Conservation (phyloP, 805 yeast genomes). For the Spathaspora sp. region DNA sequence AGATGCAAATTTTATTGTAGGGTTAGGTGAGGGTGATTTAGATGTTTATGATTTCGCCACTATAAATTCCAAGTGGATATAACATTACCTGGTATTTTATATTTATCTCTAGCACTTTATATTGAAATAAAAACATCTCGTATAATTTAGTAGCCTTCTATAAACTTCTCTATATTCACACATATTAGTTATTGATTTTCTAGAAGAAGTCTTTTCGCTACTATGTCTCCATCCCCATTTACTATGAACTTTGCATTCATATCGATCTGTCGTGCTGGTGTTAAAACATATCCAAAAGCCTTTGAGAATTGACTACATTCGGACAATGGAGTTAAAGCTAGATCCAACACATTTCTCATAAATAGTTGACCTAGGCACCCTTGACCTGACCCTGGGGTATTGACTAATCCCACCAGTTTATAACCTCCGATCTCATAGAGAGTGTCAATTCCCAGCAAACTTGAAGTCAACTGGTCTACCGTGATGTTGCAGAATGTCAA, state of each 20-base stretch:
- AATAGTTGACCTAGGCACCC: background rate
- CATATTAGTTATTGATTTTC: too few relatives aligned
- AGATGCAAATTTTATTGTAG: constrained; percentile 9
- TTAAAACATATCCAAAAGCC: background rate
- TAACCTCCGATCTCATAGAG: background rate
- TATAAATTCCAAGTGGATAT: constrained; percentile 7
- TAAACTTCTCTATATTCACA: too few relatives aligned
- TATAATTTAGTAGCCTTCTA: too few relatives aligned
- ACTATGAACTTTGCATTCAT: background rate
- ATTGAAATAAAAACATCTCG: too few relatives aligned
- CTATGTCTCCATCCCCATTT: background rate
- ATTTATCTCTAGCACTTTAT: too few relatives aligned
- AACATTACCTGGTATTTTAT: too few relatives aligned
- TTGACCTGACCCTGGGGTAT: background rate
- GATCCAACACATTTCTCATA: too few relatives aligned
- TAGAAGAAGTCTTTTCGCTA: too few relatives aligned
- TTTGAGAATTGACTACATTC: background rate
- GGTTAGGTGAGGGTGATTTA: constrained; percentile 8
- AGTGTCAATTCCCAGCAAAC: background rate
- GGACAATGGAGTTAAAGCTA: background rate
- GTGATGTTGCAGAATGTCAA: background rate
- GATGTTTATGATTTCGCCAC: constrained; percentile 9
- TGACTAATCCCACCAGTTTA: background rate
- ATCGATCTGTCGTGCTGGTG: background rate
- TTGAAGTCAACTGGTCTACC: background rate